Conservation (phyloP, 2,329 filamentous ascomycete species). For the Aspergillus ochraceoroseus region DNA sequence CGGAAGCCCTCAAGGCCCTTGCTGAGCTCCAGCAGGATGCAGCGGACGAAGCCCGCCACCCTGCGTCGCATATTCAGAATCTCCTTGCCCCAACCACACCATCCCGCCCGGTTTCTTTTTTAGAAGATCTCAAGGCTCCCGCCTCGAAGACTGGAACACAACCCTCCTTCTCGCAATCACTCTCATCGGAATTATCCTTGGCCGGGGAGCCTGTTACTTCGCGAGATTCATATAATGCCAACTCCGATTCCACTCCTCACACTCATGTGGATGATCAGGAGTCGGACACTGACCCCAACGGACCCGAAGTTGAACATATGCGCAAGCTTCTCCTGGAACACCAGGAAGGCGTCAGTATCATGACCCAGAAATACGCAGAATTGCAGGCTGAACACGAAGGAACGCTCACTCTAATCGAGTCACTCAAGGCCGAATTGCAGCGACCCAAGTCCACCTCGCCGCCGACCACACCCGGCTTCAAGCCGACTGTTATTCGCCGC, state of each 20-base stretch:
- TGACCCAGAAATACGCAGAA: slow-evolving; percentile 74
- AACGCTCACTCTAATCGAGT: slow-evolving; percentile 78
- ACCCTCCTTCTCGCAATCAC: slow-evolving; percentile 77
- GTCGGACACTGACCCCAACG: slow-evolving; percentile 40
- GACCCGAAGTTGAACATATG: slow-evolving; percentile 66
- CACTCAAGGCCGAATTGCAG: slow-evolving; percentile 79
- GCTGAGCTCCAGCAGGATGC: slow-evolving; percentile 75
- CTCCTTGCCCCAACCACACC: slow-evolving; percentile 41
- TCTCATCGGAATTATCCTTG: slow-evolving; percentile 90
- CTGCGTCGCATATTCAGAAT: slow-evolving; percentile 38
- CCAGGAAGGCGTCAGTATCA: slow-evolving; percentile 65
- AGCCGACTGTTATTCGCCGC: slow-evolving; percentile 72
- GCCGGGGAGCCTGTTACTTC: slow-evolving; percentile 70
- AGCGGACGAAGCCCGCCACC: slow-evolving; percentile 71
- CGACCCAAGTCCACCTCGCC: slow-evolving; percentile 65
- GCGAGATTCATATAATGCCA: slow-evolving; percentile 58
- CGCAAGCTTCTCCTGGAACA: slow-evolving; percentile 69
- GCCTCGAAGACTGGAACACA: slow-evolving; percentile 64
- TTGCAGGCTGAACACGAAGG: slow-evolving; percentile 77
- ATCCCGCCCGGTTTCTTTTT: slow-evolving; percentile 70
- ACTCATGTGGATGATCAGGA: slow-evolving; percentile 24
- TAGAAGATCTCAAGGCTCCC: slow-evolving; percentile 69
- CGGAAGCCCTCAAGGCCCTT: slow-evolving; percentile 75
- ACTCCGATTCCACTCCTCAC: slow-evolving; percentile 37
- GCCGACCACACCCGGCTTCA: slow-evolving; percentile 42